A percentile compares a stretch with the other conserved stretches of the same genome.
Conservation (phyloP, 2,329 filamentous ascomycete genomes). For the Aspergillus flavus region DNA sequence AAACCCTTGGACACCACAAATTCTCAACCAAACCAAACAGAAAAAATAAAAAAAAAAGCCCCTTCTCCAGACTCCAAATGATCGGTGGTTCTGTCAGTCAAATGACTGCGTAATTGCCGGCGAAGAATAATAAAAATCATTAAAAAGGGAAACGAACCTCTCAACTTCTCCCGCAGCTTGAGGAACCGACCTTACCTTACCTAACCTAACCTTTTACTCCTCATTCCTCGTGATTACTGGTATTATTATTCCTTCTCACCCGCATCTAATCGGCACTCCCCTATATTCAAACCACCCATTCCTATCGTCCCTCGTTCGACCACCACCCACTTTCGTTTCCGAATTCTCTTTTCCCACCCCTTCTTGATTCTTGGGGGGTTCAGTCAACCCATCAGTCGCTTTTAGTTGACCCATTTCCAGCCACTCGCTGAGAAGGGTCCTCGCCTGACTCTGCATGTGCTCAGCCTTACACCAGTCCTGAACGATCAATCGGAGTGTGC, state of each 20-base stretch:
- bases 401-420: not conserved
- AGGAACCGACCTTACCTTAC: not conserved
- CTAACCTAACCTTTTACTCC: conserved; percentile 1
- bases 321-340: not conserved
- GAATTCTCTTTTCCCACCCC: not conserved
- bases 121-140: not conserved
- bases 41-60: not conserved
- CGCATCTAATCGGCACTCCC: not conserved
- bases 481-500: conserved; percentile 23
- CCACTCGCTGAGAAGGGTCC: conserved; percentile 9
- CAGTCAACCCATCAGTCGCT: not conserved
- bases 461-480: conserved; percentile 21
- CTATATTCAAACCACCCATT: conserved; percentile 2
- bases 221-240: conserved; percentile 3
- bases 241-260: conserved; percentile 1
- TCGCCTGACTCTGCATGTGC: conserved; percentile 18
- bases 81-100: not conserved
- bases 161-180: not conserved
- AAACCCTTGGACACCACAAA: not conserved
- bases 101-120: conserved; percentile 3
- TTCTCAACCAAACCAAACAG: not conserved
- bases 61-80: not conserved
- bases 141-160: not conserved
- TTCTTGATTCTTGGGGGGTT: not conserved
- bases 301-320: not conserved